Evolutionary conservation across 345 rosid genomes (phyloP), one percentile per base, ranked within the genome.

Genomic region (Rhodamnia argentea): DNA sequence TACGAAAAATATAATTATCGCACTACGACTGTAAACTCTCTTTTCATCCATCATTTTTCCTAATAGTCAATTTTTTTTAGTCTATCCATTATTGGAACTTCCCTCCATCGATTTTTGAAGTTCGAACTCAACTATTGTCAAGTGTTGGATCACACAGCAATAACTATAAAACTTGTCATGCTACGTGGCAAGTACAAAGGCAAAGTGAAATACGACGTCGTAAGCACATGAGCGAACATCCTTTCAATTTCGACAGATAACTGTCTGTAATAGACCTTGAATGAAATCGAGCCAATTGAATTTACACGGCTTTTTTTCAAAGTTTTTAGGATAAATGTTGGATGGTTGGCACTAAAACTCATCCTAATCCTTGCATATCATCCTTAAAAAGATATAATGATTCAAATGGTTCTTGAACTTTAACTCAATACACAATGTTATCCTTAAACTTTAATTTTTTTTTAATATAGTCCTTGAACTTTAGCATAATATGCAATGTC

Each of bases 241-340:
- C 6, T 29, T 62, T 16, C 37, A 27, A 60, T 60, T 60, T 1
- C 2, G 20, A 5, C 18, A 1, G 44, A 60, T 60, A 12, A 7
- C 18, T 16, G 11, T n/a, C 4, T 60, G 4, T 29, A 29, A 29
- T 29, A 29, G 8, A 29, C 29, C 15, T 1, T 29, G 15, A 62
- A 29, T 1, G 23, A 62, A 62, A 29, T 62, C 20, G 6, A 62
- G 20, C 32, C 3, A 2, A 62, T 15, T 62, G 12, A 16, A 32
- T 1, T 2, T 0, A 22, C 2, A 1, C 4, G 20, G 14, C 13
- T 27, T 27, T 0, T 16, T 29, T 27, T 2, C 0, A 62, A 62
- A 9, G 13, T 13, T 53, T 27, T 64, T 8, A 16, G 0, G 76
- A 16, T 10, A 32, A 5, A 15, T 15, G 18, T 64, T 8, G 40